Conservation (phyloP, 257 asterid species). For the Nicotiana attenuata region DNA sequence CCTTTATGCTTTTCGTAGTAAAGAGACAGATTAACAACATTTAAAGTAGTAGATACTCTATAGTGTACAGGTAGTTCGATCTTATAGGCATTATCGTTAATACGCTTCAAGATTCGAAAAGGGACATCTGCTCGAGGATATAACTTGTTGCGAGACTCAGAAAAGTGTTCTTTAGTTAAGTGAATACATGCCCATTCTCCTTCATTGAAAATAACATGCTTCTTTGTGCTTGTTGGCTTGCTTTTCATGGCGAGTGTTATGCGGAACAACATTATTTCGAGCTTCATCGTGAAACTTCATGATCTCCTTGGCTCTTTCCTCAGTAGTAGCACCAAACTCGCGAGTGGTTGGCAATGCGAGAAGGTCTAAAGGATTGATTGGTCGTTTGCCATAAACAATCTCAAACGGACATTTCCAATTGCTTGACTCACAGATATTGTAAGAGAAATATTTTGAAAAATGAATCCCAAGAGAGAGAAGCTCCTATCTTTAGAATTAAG, state of each 20-base stretch:
- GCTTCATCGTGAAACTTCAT: neutral
- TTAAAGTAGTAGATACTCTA: neutral
- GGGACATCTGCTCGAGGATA: neutral
- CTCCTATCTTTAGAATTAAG: too few relatives aligned
- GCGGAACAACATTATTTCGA: neutral
- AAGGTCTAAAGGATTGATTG: neutral
- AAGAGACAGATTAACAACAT: neutral
- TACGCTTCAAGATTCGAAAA: neutral
- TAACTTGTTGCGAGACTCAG: neutral
- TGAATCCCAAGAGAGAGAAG: too few relatives aligned
- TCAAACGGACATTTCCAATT: neutral
- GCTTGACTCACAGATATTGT: neutral
- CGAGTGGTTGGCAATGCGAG: neutral
- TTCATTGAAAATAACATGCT: neutral
- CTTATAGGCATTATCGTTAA: neutral
- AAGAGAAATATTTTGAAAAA: neutral
- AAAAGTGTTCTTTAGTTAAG: neutral
- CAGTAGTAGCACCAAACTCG: neutral
- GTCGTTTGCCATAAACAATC: neutral
- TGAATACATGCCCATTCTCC: neutral
- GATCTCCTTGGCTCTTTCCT: neutral
- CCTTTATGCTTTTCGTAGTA: neutral
- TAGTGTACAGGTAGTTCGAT: neutral
- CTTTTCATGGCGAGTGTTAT: neutral
- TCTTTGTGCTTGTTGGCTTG: neutral